Evolutionary conservation across 1,139 yeast genomes (phyloP).

Genomic region (Sugiyamaella castrensis): DNA sequence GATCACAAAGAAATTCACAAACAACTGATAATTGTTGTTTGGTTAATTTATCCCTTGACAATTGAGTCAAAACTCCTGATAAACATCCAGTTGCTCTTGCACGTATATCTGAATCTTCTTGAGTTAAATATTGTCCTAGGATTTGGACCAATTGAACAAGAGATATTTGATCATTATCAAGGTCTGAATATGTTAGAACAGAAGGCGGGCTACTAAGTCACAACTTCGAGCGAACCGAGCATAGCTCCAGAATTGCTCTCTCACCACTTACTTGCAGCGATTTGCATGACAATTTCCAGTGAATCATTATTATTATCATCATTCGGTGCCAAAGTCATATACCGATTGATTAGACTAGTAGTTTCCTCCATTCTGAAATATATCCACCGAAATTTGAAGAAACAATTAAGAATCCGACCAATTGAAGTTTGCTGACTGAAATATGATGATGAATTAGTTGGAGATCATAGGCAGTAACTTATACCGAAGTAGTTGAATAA

Average conservation of each 20-base stretch:
- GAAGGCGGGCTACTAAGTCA: too few species aligned
- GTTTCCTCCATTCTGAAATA: not conserved
- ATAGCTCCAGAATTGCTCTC: too few species aligned
- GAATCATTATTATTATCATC: not conserved
- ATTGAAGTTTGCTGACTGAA: too few species aligned
- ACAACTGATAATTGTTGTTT: constrained; percentile 68
- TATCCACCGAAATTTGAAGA: too few species aligned
- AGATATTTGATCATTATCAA: constrained; percentile 41
- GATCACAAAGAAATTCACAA: constrained; percentile 58
- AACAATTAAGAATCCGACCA: too few species aligned
- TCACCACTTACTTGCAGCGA: constrained; percentile 7
- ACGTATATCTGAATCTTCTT: constrained; percentile 48
- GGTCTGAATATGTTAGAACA: constrained; percentile 27
- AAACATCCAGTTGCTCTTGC: constrained; percentile 55
- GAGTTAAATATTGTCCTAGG: constrained; percentile 62
- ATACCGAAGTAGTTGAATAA: too few species aligned
- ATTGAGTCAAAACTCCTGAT: constrained; percentile 46
- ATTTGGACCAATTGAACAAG: constrained; percentile 53
- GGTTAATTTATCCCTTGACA: constrained; percentile 44
- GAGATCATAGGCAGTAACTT: too few species aligned
- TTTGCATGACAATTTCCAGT: constrained; percentile 5
- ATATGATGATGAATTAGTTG: too few species aligned
- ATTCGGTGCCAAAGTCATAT: constrained; percentile 7
- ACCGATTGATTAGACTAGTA: constrained; percentile 3
- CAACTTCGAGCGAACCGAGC: too few species aligned